phyloP scores from a whole-genome alignment of 2,329 filamentous ascomycete species.

The Venturia carpophila region DNA sequence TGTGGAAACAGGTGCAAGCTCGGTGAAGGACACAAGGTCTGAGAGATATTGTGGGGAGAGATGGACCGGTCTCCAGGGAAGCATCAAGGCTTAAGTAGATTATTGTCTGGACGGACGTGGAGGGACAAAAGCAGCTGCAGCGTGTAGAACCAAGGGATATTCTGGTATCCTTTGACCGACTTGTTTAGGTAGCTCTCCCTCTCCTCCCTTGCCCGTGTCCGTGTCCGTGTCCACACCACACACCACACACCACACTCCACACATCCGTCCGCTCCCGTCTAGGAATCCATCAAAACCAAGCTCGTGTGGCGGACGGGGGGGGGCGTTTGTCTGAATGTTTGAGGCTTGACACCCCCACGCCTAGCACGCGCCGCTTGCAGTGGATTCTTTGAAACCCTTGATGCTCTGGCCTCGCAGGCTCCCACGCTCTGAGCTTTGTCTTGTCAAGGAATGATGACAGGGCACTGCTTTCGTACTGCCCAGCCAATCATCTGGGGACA shows the following conservation, averaged over 20 bases:
- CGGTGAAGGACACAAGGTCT: constrained; percentile 1
- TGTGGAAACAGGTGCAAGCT: constrained; percentile 1
- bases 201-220: constrained; percentile 6
- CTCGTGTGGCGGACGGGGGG: constrained; percentile 10
- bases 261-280: constrained; percentile 9
- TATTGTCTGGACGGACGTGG: neutral
- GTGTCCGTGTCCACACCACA: no score
- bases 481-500: constrained; percentile 1
- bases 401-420: neutral
- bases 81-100: constrained; percentile 6
- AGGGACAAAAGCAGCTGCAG: neutral
- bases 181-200: constrained; percentile 11
- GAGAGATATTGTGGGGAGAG: constrained; percentile 6
- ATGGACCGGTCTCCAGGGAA: neutral
- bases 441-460: neutral
- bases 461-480: neutral
- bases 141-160: constrained; percentile 4
- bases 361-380: neutral
- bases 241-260: no score
- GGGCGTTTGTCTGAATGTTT: neutral
- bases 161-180: constrained; percentile 7
- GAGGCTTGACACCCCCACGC: neutral
- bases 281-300: constrained; percentile 10
- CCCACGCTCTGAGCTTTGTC: constrained; percentile 1
- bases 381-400: neutral